phyloP scores from a whole-genome alignment of 495 filamentous ascomycete species.

The Hypoxylon subgilvum region DNA sequence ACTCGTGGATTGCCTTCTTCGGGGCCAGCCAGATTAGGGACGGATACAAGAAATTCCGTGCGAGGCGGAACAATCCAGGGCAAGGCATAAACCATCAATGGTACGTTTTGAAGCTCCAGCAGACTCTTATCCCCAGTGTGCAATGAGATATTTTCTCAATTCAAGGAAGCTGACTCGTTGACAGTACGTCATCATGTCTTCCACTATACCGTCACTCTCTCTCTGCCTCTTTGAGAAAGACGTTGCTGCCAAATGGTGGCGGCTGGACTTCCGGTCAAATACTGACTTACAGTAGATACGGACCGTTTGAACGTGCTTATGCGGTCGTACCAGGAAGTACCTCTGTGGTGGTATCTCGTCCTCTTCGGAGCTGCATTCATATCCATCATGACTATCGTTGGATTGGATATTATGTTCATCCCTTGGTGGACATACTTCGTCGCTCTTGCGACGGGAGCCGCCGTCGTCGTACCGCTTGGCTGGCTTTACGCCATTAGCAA shows the following conservation, averaged over 20 bases:
- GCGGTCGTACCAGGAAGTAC: conserved; percentile 61
- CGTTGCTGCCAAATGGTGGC: no score
- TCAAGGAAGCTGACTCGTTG: conserved; percentile 9
- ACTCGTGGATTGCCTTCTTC: conserved; percentile 63
- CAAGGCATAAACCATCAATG: conserved; percentile 57
- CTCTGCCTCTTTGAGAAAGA: no score
- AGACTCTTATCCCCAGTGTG: no score
- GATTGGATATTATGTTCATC: conserved; percentile 58
- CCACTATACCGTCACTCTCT: neutral
- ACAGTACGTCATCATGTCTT: conserved; percentile 11
- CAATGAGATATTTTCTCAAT: no score
- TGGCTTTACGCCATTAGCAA: conserved; percentile 65
- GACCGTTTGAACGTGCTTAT: conserved; percentile 63
- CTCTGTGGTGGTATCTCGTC: conserved; percentile 59
- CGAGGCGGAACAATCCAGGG: conserved; percentile 37
- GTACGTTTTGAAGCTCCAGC: conserved; percentile 4
- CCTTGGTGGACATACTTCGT: conserved; percentile 64
- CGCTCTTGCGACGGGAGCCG: conserved; percentile 54
- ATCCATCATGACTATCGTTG: conserved; percentile 54
- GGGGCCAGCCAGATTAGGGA: conserved; percentile 54
- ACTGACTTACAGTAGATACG: conserved; percentile 38
- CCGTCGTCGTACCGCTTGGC: conserved; percentile 59
- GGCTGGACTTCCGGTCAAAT: no score
- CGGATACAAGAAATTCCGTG: conserved; percentile 49
- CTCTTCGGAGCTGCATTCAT: conserved; percentile 56